phyloP scores from a whole-genome alignment of 2,329 filamentous ascomycete species.

The Diaporthe citrichinensis region DNA sequence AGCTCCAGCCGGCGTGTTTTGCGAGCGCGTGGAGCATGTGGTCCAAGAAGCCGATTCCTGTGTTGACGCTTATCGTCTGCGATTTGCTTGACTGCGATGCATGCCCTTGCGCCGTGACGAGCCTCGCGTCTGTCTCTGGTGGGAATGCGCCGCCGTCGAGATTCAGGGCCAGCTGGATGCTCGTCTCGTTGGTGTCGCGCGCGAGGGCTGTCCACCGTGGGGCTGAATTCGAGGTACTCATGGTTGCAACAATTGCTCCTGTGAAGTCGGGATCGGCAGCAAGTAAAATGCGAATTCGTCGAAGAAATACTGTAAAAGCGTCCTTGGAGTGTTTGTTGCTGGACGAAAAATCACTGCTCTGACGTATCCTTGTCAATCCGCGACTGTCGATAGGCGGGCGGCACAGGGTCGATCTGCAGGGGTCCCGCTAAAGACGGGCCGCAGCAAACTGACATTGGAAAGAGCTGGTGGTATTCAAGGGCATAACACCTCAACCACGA shows the following conservation, averaged over 20 bases:
- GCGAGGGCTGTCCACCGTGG: slow-evolving; percentile 82
- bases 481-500: too few relatives aligned
- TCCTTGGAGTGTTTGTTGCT: not conserved
- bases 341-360: slow-evolving; percentile 24
- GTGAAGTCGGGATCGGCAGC: too few relatives aligned
- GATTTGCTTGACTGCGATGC: slow-evolving; percentile 87
- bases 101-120: slow-evolving; percentile 72
- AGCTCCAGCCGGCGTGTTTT: slow-evolving; percentile 95
- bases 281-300: not conserved
- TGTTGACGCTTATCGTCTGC: slow-evolving; percentile 89
- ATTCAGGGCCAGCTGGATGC: slow-evolving; percentile 92
- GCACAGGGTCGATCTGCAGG: slow-evolving; percentile 8
- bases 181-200: slow-evolving; percentile 98
- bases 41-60: slow-evolving; percentile 97
- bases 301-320: not conserved
- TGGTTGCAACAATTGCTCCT: slow-evolving; percentile 27
- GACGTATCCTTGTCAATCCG: slow-evolving; percentile 34
- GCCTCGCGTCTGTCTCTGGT: slow-evolving; percentile 70
- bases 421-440: slow-evolving; percentile 11
- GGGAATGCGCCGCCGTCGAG: slow-evolving; percentile 90
- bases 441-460: not conserved
- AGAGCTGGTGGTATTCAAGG: too few relatives aligned
- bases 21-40: slow-evolving; percentile 98
- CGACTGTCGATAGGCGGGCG: slow-evolving; percentile 24
- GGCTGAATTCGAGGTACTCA: slow-evolving; percentile 45